Percentiles rank a stretch among this genome's conserved stretches.
Evolutionary conservation across 208 protist species (phyloP).

Genomic region (Leishmania gerbilli): DNA sequence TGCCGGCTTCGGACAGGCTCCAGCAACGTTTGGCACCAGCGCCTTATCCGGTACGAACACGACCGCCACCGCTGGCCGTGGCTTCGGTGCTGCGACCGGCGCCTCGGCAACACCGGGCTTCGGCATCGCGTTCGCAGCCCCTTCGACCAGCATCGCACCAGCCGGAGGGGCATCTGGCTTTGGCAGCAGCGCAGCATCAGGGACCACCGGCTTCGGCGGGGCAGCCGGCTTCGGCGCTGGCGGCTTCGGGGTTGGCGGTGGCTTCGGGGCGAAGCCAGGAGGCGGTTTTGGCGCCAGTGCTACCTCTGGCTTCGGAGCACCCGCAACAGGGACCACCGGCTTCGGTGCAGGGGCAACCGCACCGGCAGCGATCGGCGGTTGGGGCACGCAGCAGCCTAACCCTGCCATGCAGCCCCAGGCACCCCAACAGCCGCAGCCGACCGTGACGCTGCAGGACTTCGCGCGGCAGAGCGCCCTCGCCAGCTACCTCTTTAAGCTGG

Average conservation of each 20-base stretch:
- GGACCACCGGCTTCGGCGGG: neutral
- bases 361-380: neutral
- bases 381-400: slow-evolving; percentile 10
- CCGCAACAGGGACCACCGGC: slow-evolving; percentile 3
- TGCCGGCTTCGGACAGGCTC: slow-evolving; percentile 9
- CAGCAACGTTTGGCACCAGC: slow-evolving; percentile 17
- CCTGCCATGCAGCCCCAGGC: neutral
- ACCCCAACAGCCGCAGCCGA: slow-evolving; percentile 1
- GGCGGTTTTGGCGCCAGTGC: neutral
- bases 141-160: neutral
- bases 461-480: slow-evolving; percentile 53
- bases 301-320: slow-evolving; percentile 17
- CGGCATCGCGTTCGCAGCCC: neutral
- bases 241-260: slow-evolving; percentile 2
- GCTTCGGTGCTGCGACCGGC: neutral
- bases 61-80: neutral
- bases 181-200: neutral
- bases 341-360: slow-evolving; percentile 18
- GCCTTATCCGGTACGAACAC: slow-evolving; percentile 12
- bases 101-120: neutral
- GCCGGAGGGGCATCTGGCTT: neutral
- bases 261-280: neutral
- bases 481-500: slow-evolving; percentile 65
- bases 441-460: slow-evolving; percentile 45
- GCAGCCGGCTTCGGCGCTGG: neutral